Conservation (phyloP, 2,329 filamentous ascomycete genomes). For the Phyllosticta capitalensis region DNA sequence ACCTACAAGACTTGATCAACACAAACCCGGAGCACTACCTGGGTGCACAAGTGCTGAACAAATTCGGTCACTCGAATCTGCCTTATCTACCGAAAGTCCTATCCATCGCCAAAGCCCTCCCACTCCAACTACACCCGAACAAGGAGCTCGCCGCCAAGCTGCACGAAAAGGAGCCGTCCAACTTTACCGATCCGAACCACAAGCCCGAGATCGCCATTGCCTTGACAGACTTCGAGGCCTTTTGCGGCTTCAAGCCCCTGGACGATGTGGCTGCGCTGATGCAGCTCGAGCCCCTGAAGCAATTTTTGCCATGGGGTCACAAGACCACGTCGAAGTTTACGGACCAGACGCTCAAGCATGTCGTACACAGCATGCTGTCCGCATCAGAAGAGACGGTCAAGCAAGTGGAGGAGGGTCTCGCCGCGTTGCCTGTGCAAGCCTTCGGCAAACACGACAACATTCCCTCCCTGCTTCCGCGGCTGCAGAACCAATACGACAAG, state of each 20-base stretch:
- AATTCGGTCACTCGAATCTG: conserved; percentile 52
- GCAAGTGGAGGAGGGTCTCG: conserved; percentile 50
- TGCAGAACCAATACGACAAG: conserved; percentile 54
- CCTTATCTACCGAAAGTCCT: conserved; percentile 69
- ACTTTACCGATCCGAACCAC: conserved; percentile 65
- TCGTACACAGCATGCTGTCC: conserved; percentile 45
- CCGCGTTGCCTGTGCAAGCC: conserved; percentile 59
- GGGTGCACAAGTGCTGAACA: conserved; percentile 50
- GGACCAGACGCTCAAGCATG: conserved; percentile 47
- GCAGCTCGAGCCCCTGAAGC: conserved; percentile 46
- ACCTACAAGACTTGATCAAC: conserved; percentile 55
- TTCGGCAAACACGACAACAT: conserved; percentile 66
- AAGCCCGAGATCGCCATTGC: conserved; percentile 74
- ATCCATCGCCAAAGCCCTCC: conserved; percentile 65
- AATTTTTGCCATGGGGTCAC: conserved; percentile 40
- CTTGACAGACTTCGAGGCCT: conserved; percentile 62
- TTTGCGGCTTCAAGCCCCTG: conserved; percentile 64
- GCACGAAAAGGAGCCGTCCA: conserved; percentile 53
- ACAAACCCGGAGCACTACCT: conserved; percentile 52
- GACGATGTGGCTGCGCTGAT: conserved; percentile 57
- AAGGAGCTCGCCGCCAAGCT: conserved; percentile 56
- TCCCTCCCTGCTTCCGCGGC: conserved; percentile 52
- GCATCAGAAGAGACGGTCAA: conserved; percentile 45
- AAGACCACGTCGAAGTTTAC: conserved; percentile 44
- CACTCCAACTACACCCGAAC: conserved; percentile 66